Percentiles rank a stretch among this genome's conserved stretches.
Conservation (phyloP, 495 filamentous ascomycete species). For the Amphirosellinia nigrospora region DNA sequence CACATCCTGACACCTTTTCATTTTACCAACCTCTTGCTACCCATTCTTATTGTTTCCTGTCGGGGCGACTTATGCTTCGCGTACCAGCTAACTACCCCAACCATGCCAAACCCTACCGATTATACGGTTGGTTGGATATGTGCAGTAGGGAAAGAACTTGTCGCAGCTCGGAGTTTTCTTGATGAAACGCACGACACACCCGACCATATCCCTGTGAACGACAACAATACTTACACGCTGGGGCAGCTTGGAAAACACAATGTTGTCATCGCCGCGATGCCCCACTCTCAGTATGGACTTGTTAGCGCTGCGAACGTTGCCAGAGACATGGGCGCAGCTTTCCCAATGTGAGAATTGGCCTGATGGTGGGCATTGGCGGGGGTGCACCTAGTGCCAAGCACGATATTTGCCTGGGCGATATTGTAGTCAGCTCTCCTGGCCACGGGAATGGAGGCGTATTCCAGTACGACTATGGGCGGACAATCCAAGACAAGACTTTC, state of each 20-base stretch:
- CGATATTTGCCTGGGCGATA: slow-evolving; percentile 53
- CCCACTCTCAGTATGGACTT: slow-evolving; percentile 48
- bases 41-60: neutral
- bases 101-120: slow-evolving; percentile 29
- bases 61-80: neutral
- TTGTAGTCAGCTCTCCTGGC: slow-evolving; percentile 46
- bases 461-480: slow-evolving; percentile 47
- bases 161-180: slow-evolving; percentile 54
- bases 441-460: slow-evolving; percentile 38
- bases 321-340: slow-evolving; percentile 48
- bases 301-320: slow-evolving; percentile 39
- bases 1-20: neutral
- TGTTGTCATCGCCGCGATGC: slow-evolving; percentile 50
- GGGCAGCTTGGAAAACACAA: slow-evolving; percentile 18
- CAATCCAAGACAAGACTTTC: slow-evolving; percentile 28
- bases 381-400: slow-evolving; percentile 42
- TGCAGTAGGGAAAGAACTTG: slow-evolving; percentile 49
- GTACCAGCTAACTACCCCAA: neutral
- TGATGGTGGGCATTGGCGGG: slow-evolving; percentile 58
- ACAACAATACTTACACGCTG: slow-evolving; percentile 16
- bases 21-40: neutral
- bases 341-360: slow-evolving; percentile 44
- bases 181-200: slow-evolving; percentile 43
- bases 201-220: neutral
- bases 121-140: slow-evolving; percentile 61